phyloP scores from a whole-genome alignment of 768 basidiomycete species.

The Scleroderma bovista region DNA sequence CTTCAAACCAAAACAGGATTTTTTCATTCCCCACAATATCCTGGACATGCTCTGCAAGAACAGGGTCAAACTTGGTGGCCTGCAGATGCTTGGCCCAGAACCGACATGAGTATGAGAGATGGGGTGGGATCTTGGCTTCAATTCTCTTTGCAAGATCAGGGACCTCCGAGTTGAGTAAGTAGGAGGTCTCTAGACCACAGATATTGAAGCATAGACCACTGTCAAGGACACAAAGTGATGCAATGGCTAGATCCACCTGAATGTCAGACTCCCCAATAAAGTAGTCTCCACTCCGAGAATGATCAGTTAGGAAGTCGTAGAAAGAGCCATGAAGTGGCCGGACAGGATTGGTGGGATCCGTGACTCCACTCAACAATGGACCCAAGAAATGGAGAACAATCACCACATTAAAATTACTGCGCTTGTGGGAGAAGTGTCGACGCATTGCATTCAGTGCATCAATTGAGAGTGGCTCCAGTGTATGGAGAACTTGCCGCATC shows the following conservation, averaged over 20 bases:
- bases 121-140: background rate
- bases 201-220: conserved; percentile 31
- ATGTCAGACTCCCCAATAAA: background rate
- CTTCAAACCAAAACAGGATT: conserved; percentile 7
- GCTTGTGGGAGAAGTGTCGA: background rate
- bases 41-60: background rate
- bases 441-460: background rate
- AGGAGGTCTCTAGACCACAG: conserved; percentile 26
- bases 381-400: background rate
- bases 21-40: conserved; percentile 1
- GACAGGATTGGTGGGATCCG: background rate
- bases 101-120: conserved; percentile 6
- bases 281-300: background rate
- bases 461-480: background rate
- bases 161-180: conserved; percentile 23
- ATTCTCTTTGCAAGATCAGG: background rate
- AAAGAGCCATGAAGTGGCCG: background rate
- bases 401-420: background rate
- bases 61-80: background rate
- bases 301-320: background rate
- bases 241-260: background rate
- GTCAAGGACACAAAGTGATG: conserved; percentile 21
- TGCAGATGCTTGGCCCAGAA: conserved; percentile 10
- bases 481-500: background rate
- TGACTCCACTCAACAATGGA: background rate